Evolutionary conservation across 2,329 filamentous ascomycete genomes (phyloP).

Genomic region (Chrysoporthe puriensis): DNA sequence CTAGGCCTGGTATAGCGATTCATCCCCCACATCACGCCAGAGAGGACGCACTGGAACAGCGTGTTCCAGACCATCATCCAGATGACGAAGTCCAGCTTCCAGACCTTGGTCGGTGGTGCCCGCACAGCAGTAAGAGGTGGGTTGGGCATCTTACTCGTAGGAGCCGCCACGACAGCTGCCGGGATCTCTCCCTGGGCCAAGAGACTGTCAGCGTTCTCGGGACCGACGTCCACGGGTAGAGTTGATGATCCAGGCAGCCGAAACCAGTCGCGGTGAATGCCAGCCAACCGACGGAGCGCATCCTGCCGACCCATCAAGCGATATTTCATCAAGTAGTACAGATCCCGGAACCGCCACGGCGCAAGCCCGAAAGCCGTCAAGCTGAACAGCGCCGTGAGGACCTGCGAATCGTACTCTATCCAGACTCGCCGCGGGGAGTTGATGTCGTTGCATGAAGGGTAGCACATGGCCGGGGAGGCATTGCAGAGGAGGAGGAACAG

Average conservation of each 20-base stretch:
- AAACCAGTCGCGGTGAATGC: conserved; percentile 77
- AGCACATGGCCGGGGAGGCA: conserved; percentile 73
- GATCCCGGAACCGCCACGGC: conserved; percentile 82
- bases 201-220: conserved; percentile 51
- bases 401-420: conserved; percentile 85
- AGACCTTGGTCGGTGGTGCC: conserved; percentile 67
- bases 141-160: conserved; percentile 64
- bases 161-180: conserved; percentile 62
- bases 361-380: conserved; percentile 83
- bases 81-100: conserved; percentile 80
- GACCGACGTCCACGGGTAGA: conserved; percentile 57
- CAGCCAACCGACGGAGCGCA: conserved; percentile 70
- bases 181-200: conserved; percentile 39
- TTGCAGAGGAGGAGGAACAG: conserved; percentile 83
- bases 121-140: conserved; percentile 72
- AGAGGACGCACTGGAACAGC: conserved; percentile 73
- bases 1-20: conserved; percentile 74
- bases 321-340: conserved; percentile 73
- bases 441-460: conserved; percentile 70
- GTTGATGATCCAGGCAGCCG: conserved; percentile 68
- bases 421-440: conserved; percentile 78
- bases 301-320: conserved; percentile 55
- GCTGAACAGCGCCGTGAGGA: conserved; percentile 83
- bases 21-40: conserved; percentile 82
- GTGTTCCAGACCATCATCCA: conserved; percentile 83